Base-by-base conservation (phyloP, 2,329 filamentous ascomycete species). In the Plectosphaerella sp. region DNA sequence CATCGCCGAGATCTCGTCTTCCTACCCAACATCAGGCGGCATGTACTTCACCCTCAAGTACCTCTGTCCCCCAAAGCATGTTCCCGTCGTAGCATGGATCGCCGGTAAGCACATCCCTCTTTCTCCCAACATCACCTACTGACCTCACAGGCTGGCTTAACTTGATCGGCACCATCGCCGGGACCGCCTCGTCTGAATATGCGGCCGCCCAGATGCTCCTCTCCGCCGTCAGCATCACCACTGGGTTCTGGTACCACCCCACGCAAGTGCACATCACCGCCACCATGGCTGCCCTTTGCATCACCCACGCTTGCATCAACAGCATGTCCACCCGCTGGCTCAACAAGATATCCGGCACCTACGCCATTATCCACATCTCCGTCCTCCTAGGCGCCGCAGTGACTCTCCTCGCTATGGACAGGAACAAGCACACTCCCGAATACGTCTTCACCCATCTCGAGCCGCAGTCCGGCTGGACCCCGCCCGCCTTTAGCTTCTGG, bases 391-490 rank as follows among this genome's bases (percentile, higher is more conserved):
- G 73, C 10, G 79, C 75, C 61, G 72, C 71, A 53, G 74, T 79
- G 57, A 72, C 77, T 12, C 68, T 83, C 45, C 65, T 82, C 22
- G 78, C 68, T 18, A 70, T 74, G 63, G 75, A 73, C 28, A 65
- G 75, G 49, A 67, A 78, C 53, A 80, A 78, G 61, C 76, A 83
- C 59, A 61, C 67, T 50, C 72, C 78, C 14, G 62, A 63, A 18
- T 83, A 80, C 57, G 79, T 79, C 37, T 83, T 82, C 60, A 82
- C 79, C 8, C 59, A 81, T 49, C 71, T 82, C 48, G 69, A 76
- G 45, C 69, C 76, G 2, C 64, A 64, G 22, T 79, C 75, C 1
- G 80, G 80, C 36, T 84, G 80, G 80, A 68, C 59, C 1, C 79
- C 79, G 0, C 64, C 72, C 3, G 79, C 79, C 20, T 82, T 77